Percentiles rank a stretch among this genome's conserved stretches.
Conservation (phyloP, 2,329 filamentous ascomycete genomes). For the Biscogniauxia sp. region DNA sequence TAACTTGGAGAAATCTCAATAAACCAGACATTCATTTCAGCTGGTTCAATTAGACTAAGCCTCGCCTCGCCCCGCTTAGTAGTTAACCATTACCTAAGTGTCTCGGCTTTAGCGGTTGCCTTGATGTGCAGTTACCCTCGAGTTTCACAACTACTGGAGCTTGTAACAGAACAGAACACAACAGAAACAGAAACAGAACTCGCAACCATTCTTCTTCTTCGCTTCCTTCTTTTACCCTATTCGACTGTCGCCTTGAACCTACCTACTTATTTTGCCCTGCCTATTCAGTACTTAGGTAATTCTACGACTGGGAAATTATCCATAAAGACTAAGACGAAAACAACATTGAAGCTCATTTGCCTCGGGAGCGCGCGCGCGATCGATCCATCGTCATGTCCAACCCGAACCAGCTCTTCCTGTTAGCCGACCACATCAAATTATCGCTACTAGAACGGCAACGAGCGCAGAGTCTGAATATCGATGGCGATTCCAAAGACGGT, state of each 20-base stretch:
- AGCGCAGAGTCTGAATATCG: constrained; percentile 75
- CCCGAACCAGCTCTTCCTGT: constrained; percentile 78
- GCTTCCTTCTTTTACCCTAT: no score
- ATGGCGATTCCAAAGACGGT: constrained; percentile 78
- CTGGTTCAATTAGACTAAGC: neutral
- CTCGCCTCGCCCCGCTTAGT: neutral
- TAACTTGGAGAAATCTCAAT: neutral
- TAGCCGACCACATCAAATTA: constrained; percentile 95
- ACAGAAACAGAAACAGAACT: no score
- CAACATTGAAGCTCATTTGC: constrained; percentile 9
- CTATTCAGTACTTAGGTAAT: no score
- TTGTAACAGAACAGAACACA: neutral
- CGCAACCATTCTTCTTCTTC: no score
- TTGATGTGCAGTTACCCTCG: neutral
- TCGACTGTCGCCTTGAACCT: no score
- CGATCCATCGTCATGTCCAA: constrained; percentile 48
- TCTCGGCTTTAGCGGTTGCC: neutral
- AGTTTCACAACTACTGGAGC: neutral
- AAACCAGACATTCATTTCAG: neutral
- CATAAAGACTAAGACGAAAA: neutral
- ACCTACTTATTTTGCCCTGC: no score
- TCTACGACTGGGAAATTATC: no score
- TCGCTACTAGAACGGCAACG: constrained; percentile 90
- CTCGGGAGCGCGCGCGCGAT: neutral
- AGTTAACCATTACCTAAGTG: no score